These are phyloP conservation scores for Cryptococcus sp. DNA, from an alignment of 1,284 basidiomycete species.

Conservation along the genomic window DNA sequence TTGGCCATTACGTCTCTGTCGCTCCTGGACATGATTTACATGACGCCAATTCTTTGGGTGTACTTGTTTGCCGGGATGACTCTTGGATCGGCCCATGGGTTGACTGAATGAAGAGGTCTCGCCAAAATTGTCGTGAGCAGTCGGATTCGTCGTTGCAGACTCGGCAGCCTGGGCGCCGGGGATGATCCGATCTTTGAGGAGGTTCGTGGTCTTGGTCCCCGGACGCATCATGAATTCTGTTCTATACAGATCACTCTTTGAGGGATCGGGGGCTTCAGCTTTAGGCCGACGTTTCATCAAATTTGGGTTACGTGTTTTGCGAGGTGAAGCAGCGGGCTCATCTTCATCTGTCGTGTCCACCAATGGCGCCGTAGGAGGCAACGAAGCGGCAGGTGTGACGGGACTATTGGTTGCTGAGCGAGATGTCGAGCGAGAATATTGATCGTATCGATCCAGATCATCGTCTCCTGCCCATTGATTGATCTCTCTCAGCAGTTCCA, in stretches of 20 bases:
- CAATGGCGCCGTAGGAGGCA: neutral
- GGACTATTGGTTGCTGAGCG: neutral
- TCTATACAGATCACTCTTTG: neutral
- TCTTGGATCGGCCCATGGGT: neutral
- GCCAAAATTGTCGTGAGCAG: conserved; percentile 24
- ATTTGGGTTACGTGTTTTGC: neutral
- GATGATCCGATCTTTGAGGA: conserved; percentile 6
- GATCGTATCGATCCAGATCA: conserved; percentile 11
- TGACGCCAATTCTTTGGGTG: conserved; percentile 41
- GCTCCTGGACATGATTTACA: conserved; percentile 18
- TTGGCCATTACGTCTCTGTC: neutral
- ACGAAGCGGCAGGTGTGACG: neutral
- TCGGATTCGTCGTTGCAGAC: conserved; percentile 13
- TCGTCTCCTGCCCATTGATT: conserved; percentile 34
- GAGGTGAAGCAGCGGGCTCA: neutral
- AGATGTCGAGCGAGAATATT: neutral
- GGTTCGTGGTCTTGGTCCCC: neutral
- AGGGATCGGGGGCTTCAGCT: neutral
- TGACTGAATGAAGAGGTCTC: conserved; percentile 2
- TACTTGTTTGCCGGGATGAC: neutral
- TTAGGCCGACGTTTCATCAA: neutral
- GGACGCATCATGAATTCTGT: neutral
- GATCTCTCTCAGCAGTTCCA: conserved; percentile 37
- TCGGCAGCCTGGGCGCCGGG: conserved; percentile 17
- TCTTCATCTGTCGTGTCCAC: neutral